Evolutionary conservation across 805 yeast genomes (phyloP).

Genomic region (Candida schatavii): DNA sequence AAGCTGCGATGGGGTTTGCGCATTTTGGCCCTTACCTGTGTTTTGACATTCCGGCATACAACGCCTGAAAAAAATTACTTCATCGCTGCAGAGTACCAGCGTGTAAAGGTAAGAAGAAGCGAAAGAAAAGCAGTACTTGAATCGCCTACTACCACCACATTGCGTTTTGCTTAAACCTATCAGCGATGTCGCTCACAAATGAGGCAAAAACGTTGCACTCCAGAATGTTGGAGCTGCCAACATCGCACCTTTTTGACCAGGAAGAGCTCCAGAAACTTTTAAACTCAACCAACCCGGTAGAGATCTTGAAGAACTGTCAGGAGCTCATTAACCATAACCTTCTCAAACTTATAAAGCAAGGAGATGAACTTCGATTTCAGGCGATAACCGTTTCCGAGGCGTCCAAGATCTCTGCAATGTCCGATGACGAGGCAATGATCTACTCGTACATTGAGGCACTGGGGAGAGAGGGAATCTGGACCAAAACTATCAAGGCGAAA

Average conservation of each 20-base stretch:
- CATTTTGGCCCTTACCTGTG: no score
- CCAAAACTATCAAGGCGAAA: slow-evolving; percentile 82
- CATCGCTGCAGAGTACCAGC: neutral
- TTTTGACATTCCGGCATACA: neutral
- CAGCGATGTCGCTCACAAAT: slow-evolving; percentile 22
- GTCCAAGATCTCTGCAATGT: slow-evolving; percentile 70
- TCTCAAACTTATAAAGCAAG: slow-evolving; percentile 65
- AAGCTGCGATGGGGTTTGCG: no score
- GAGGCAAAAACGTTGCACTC: slow-evolving; percentile 58
- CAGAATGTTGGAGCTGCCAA: slow-evolving; percentile 55
- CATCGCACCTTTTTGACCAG: slow-evolving; percentile 59
- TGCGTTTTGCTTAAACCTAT: neutral
- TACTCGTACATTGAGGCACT: slow-evolving; percentile 89
- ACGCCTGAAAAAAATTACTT: neutral
- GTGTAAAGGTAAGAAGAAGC: no score
- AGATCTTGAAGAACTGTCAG: slow-evolving; percentile 49
- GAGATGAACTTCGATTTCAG: slow-evolving; percentile 68
- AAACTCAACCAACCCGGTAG: slow-evolving; percentile 40
- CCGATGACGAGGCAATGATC: slow-evolving; percentile 84
- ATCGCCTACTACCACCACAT: no score
- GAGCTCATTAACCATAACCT: slow-evolving; percentile 55
- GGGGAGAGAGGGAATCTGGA: slow-evolving; percentile 96
- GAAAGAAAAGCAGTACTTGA: no score
- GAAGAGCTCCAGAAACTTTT: slow-evolving; percentile 58
- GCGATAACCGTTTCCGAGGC: slow-evolving; percentile 77